Conservation (phyloP, 2,329 filamentous ascomycete genomes). For the Reticulascus tulasneorum region DNA sequence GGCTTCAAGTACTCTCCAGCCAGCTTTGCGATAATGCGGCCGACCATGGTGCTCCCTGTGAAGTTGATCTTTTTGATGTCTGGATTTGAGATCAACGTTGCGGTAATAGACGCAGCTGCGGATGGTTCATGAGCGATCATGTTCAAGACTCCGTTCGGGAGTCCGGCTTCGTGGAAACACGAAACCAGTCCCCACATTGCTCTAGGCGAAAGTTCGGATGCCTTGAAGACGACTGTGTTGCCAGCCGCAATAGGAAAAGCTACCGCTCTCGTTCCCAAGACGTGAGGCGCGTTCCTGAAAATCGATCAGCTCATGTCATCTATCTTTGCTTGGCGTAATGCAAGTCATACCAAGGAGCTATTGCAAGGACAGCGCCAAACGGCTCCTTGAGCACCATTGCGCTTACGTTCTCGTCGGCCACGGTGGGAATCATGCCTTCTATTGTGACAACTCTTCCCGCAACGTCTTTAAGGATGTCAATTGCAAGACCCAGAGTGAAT, state of each 20-base stretch:
- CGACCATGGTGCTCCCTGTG: constrained; percentile 72
- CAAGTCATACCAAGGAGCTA: constrained; percentile 76
- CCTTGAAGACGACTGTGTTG: constrained; percentile 74
- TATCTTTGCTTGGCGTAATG: not conserved
- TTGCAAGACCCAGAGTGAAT: constrained; percentile 29
- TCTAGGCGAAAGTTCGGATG: constrained; percentile 63
- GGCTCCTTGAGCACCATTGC: constrained; percentile 66
- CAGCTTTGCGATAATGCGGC: constrained; percentile 64
- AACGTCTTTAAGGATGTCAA: constrained; percentile 31
- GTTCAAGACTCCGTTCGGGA: constrained; percentile 73
- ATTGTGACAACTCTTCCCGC: constrained; percentile 31
- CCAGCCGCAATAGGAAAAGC: constrained; percentile 67
- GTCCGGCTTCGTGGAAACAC: constrained; percentile 67
- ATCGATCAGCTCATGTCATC: constrained; percentile 3
- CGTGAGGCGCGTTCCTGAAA: constrained; percentile 53
- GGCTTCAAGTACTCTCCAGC: constrained; percentile 76
- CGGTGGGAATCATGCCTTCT: constrained; percentile 25
- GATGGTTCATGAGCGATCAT: constrained; percentile 62
- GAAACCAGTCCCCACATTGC: constrained; percentile 59
- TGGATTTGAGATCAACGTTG: constrained; percentile 62
- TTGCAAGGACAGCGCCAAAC: constrained; percentile 72
- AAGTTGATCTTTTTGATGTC: constrained; percentile 80
- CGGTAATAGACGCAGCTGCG: constrained; percentile 64
- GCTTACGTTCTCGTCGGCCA: constrained; percentile 39
- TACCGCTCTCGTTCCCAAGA: constrained; percentile 51